These are phyloP conservation scores for Royoungia palumana DNA, from an alignment of 768 basidiomycete species.

Conservation along the genomic window DNA sequence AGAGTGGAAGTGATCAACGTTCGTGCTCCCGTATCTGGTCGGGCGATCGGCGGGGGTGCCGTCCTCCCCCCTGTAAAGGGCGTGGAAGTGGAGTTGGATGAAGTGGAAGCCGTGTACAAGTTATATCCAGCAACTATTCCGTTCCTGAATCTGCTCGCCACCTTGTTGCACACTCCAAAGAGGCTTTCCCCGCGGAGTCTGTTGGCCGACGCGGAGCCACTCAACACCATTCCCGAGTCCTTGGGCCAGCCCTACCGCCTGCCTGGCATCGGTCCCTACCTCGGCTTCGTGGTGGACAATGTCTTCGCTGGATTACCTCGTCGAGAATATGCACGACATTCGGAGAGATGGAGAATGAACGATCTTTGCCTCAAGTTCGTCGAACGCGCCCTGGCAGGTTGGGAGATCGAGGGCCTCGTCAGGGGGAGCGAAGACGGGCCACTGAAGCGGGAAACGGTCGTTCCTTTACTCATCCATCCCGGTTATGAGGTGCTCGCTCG, in stretches of 20 bases:
- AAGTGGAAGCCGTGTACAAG: constrained; percentile 75
- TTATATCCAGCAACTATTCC: constrained; percentile 88
- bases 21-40: constrained; percentile 40
- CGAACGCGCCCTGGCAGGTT: constrained; percentile 78
- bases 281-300: constrained; percentile 84
- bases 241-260: constrained; percentile 78
- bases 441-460: constrained; percentile 49
- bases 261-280: constrained; percentile 78
- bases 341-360: constrained; percentile 84
- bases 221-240: constrained; percentile 75
- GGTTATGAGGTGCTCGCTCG: constrained; percentile 85
- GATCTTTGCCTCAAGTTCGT: constrained; percentile 82
- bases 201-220: constrained; percentile 53
- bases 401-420: constrained; percentile 73
- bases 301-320: constrained; percentile 76
- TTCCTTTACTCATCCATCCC: constrained; percentile 68
- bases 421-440: constrained; percentile 51
- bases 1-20: constrained; percentile 80
- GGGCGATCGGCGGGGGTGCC: constrained; percentile 23
- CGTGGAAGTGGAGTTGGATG: constrained; percentile 83
- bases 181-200: constrained; percentile 60
- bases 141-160: constrained; percentile 77
- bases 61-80: constrained; percentile 62
- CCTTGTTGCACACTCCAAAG: constrained; percentile 82
- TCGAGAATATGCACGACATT: constrained; percentile 70